A percentile compares a stretch with the other conserved stretches of the same genome.
Conservation (phyloP, 345 rosid species). For the Cardamine chenopodiifolia region DNA sequence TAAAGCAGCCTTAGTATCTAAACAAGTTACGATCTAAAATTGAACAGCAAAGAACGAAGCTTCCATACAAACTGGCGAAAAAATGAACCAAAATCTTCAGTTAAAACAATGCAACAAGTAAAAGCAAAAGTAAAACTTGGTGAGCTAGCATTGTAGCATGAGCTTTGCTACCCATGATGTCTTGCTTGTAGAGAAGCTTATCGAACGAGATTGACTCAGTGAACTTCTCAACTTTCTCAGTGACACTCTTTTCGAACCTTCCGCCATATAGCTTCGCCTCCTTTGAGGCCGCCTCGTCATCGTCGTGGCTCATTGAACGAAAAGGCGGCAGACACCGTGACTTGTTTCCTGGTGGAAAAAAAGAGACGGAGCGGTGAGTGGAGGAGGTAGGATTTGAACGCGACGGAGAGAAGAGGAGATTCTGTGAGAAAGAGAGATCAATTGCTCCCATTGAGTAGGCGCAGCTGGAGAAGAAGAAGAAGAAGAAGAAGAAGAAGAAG, state of each 20-base stretch:
- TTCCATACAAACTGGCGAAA: background rate
- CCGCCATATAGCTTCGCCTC: constrained; percentile 98
- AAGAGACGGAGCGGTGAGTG: constrained; percentile 25
- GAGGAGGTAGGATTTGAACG: constrained; percentile 19
- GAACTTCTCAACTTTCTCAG: constrained; percentile 83
- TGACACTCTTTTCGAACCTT: constrained; percentile 87
- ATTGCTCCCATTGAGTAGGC: constrained; percentile 43
- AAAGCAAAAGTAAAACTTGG: constrained; percentile 52
- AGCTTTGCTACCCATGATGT: constrained; percentile 91
- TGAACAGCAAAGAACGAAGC: background rate
- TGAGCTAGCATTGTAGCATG: constrained; percentile 92
- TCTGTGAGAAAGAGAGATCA: constrained; percentile 39
- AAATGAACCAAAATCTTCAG: too few species aligned
- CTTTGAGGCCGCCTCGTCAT: constrained; percentile 47
- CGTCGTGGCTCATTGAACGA: constrained; percentile 48
- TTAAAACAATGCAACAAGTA: background rate
- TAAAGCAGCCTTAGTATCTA: background rate
- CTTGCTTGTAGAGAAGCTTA: constrained; percentile 83
- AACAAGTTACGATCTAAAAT: background rate
- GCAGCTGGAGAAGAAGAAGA: background rate
- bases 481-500: background rate
- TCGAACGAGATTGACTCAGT: constrained; percentile 92
- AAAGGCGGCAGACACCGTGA: constrained; percentile 40
- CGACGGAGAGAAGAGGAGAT: constrained; percentile 32
- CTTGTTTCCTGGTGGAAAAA: constrained; percentile 32